phyloP scores from a whole-genome alignment of 169 alveolate genomes.

The Plasmodium berghei region DNA sequence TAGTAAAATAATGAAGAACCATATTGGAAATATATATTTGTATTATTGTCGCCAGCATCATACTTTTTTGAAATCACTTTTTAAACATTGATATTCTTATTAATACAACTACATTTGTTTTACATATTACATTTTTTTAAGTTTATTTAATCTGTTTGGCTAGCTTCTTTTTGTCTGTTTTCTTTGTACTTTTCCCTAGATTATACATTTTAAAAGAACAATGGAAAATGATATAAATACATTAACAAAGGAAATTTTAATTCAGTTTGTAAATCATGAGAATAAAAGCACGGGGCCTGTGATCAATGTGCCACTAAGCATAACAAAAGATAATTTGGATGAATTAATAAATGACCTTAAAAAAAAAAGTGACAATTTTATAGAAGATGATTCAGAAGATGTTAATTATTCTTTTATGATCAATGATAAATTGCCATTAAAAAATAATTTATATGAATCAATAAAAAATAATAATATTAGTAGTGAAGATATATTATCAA shows the following conservation, averaged over 20 bases:
- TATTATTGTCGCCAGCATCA: too few species aligned
- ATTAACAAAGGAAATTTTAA: constrained; percentile 38
- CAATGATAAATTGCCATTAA: constrained; percentile 81
- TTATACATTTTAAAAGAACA: background rate
- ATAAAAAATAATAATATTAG: constrained; percentile 79
- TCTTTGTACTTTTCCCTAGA: too few species aligned
- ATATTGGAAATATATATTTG: too few species aligned
- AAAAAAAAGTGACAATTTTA: constrained; percentile 57
- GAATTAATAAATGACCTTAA: constrained; percentile 79
- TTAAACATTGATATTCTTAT: too few species aligned
- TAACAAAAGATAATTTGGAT: constrained; percentile 84
- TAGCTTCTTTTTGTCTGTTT: too few species aligned
- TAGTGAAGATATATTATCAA: constrained; percentile 85
- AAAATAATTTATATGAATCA: constrained; percentile 81
- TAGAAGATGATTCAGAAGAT: constrained; percentile 79
- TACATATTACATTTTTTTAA: too few species aligned
- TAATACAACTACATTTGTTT: too few species aligned
- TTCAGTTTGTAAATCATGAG: constrained; percentile 75
- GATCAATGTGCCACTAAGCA: constrained; percentile 72
- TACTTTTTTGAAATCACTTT: too few species aligned
- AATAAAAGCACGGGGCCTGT: constrained; percentile 69
- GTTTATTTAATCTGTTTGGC: too few species aligned
- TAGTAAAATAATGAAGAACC: too few species aligned
- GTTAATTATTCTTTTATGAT: constrained; percentile 82
- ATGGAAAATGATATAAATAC: constrained; percentile 21